Evolutionary conservation across 805 yeast genomes (phyloP).

Genomic region (Metschnikowia similis): DNA sequence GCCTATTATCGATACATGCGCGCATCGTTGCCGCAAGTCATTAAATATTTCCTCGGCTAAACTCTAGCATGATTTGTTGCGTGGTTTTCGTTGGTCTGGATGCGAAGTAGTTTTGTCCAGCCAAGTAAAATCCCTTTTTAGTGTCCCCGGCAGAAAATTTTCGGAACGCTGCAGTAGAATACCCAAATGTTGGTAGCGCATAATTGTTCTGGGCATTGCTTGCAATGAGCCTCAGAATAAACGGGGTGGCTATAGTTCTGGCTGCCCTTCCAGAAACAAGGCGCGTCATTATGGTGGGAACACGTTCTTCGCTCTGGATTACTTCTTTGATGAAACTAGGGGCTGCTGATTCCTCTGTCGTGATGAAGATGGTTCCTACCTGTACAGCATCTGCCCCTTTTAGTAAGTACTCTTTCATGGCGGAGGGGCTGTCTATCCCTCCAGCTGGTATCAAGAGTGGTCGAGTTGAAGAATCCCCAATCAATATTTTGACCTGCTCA

Average conservation of each 20-base stretch:
- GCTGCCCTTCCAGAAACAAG: conserved; percentile 39
- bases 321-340: conserved; percentile 16
- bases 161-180: conserved; percentile 30
- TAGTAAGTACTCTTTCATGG: conserved; percentile 26
- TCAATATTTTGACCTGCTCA: conserved; percentile 14
- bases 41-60: conserved; percentile 9
- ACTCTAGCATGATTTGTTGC: conserved; percentile 24
- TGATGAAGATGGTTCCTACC: conserved; percentile 50
- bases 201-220: conserved; percentile 1
- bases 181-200: conserved; percentile 34
- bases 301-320: conserved; percentile 4
- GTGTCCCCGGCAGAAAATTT: conserved; percentile 14
- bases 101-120: conserved; percentile 31
- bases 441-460: conserved; percentile 49
- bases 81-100: conserved; percentile 16
- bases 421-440: conserved; percentile 39
- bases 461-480: conserved; percentile 7
- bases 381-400: conserved; percentile 52
- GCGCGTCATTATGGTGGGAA: conserved; percentile 29
- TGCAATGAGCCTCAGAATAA: conserved; percentile 22
- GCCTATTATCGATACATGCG: not conserved
- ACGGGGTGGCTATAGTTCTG: conserved; percentile 33
- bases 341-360: conserved; percentile 27
- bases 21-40: not conserved
- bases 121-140: conserved; percentile 29